Base-by-base conservation (phyloP, 176 grass and related monocot genomes). In the Paspalum vaginatum region DNA sequence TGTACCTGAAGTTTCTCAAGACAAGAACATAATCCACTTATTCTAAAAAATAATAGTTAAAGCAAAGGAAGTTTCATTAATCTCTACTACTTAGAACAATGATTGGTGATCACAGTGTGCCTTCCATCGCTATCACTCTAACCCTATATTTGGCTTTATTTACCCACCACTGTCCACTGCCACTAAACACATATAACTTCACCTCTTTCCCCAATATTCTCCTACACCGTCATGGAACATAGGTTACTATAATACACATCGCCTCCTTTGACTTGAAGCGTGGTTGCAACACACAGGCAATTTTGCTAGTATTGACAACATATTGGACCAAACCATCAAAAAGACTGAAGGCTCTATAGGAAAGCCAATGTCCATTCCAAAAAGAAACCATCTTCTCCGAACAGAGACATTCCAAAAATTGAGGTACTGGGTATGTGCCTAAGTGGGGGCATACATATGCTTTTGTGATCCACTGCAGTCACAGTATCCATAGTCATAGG, bases 341-440 rank as follows among this genome's bases (percentile, higher is more conserved):
- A 52, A 54, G 9, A 21, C 25, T 65, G 21, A 54, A 82, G 70
- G 39, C 21, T 53, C 26, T 24, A 72, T 50, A 72, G 16, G 44
- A 17, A 71, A 74, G 16, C 37, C 44, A 56, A 80, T 69, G 9
- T 24, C 16, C 41, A n/a, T 81, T 79, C 41, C 37, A 55, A 79
- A 63, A 11, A 20, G 64, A 16, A 16, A 53, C 21, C 38, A 55
- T 65, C 72, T 11, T 60, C 25, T 54, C 37, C 16, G 11, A 52
- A 72, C 8, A 66, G 71, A 76, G 21, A 47, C n/a, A 61, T 70
- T 61, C 16, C 20, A n/a, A 47, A 42, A 11, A 61, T 69, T 11
- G 32, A 32, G 32, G 32, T 32, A 32, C 32, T 32, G 12, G 68
- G 24, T 37, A 77, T 53, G 39, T 17, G 63, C 74, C 52, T 26